Base-by-base conservation (phyloP, 1,284 basidiomycete genomes). In the Ustilago esculenta region DNA sequence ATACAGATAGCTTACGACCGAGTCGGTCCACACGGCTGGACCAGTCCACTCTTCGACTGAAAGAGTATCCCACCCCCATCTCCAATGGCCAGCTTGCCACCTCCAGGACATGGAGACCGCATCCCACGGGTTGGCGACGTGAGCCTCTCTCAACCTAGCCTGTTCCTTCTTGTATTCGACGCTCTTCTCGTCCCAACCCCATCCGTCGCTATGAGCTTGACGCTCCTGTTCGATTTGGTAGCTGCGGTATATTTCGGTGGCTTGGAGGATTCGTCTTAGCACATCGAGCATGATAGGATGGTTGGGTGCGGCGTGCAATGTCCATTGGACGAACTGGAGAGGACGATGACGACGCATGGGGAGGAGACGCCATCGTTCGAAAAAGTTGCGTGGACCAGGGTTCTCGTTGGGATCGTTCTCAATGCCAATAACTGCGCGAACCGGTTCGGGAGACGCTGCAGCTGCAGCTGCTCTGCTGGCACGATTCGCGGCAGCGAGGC, bases 281-380 rank as follows among this genome's bases (percentile, higher is more conserved):
- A 70, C 60, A 32, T 72, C 70, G 27, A 72, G 48, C 51, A 72
- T 53, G 49, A 72, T 68, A 1, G 70, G 70, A 27, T 72, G 70
- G 24, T 60, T 39, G 0, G 66, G 70, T 3, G 70, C 55, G 14
- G 36, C 18, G 20, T 72, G 70, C 30, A 72, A 17, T 8, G 70
- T 69, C 70, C 70, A 72, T 35, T 72, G 70, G 4, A 72, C 70
- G 20, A 72, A 70, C 20, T 65, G 66, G 9, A 63, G 32, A 2
- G 54, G 50, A 14, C 67, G 59, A 37, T 65, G 70, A 7, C 60
- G 49, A 10, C 43, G 45, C 55, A 68, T 35, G 9, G 58, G 70
- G 8, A 69, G 54, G 30, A 68, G 23, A 4, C 67, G 47, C 35
- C 23, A 40, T 27, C 59, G 52, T 25, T 70, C 70, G 24, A 69